Evolutionary conservation across 2,329 filamentous ascomycete genomes (phyloP).

Genomic region (Xylariaceae sp.): DNA sequence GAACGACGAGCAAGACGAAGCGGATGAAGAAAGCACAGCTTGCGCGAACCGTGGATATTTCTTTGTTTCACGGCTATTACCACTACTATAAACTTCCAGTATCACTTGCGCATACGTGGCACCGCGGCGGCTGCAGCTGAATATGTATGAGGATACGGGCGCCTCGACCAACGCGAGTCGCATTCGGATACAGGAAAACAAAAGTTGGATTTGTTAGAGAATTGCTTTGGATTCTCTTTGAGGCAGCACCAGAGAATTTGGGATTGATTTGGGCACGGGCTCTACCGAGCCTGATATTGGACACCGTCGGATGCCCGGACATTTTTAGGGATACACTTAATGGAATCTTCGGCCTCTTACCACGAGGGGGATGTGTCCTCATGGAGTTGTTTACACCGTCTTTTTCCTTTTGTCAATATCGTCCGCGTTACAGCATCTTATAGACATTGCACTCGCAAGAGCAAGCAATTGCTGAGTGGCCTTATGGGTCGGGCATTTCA

Average conservation of each 20-base stretch:
- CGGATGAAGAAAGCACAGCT: conserved; percentile 20
- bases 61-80: conserved; percentile 5
- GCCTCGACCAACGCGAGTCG: conserved; percentile 4
- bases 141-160: conserved; percentile 13
- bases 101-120: conserved; percentile 10
- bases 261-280: conserved; percentile 5
- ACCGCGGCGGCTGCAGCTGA: conserved; percentile 16
- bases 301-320: neutral
- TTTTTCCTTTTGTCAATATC: conserved; percentile 10
- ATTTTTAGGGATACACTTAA: conserved; percentile 3
- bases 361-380: neutral
- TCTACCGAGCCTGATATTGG: neutral
- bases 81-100: neutral
- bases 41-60: conserved; percentile 16
- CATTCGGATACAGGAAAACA: conserved; percentile 13
- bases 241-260: conserved; percentile 2
- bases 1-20: conserved; percentile 15
- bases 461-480: conserved; percentile 5
- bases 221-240: conserved; percentile 3
- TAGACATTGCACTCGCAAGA: conserved; percentile 11
- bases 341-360: conserved; percentile 5
- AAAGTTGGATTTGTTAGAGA: conserved; percentile 12
- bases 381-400: too few species aligned
- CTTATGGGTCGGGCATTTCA: conserved; percentile 10
- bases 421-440: conserved; percentile 8